These are phyloP conservation scores for Didymella sp. DNA, from an alignment of 2,329 filamentous ascomycete genomes.

Conservation along the genomic window DNA sequence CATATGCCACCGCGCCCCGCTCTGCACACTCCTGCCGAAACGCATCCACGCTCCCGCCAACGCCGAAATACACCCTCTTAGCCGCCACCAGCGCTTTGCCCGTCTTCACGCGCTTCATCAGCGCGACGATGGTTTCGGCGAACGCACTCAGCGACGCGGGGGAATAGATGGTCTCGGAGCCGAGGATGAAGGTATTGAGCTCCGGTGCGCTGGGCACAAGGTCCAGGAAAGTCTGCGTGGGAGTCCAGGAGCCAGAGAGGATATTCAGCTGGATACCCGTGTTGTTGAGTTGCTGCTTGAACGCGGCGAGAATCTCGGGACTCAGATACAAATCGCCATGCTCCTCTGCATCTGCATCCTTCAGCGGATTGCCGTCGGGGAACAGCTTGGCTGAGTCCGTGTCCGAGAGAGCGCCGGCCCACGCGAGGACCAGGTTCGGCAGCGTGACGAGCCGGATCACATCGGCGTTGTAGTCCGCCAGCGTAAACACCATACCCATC, in stretches of 20 bases:
- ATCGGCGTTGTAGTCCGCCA: slow-evolving; percentile 81
- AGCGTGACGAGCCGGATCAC: slow-evolving; percentile 80
- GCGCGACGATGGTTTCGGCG: slow-evolving; percentile 67
- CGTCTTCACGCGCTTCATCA: slow-evolving; percentile 61
- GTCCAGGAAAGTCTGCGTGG: slow-evolving; percentile 61
- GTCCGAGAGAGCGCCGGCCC: slow-evolving; percentile 50
- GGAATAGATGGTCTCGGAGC: slow-evolving; percentile 84
- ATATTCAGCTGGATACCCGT: slow-evolving; percentile 67
- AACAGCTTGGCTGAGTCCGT: slow-evolving; percentile 26
- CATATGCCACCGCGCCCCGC: slow-evolving; percentile 54
- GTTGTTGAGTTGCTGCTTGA: slow-evolving; percentile 61
- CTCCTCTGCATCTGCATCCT: slow-evolving; percentile 16
- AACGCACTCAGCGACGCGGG: slow-evolving; percentile 74
- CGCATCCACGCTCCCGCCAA: slow-evolving; percentile 81
- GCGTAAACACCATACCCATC: slow-evolving; percentile 64
- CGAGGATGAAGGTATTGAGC: slow-evolving; percentile 63
- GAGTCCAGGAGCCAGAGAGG: slow-evolving; percentile 77
- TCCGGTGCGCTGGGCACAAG: slow-evolving; percentile 57
- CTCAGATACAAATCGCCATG: slow-evolving; percentile 69
- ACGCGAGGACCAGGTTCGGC: slow-evolving; percentile 77
- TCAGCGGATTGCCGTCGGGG: slow-evolving; percentile 30
- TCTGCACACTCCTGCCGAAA: slow-evolving; percentile 61
- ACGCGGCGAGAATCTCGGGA: slow-evolving; percentile 63
- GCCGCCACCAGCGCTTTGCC: slow-evolving; percentile 73
- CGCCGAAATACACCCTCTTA: slow-evolving; percentile 83